Evolutionary conservation across 1,284 basidiomycete species (phyloP).

Genomic region (Lentinus polychrous): DNA sequence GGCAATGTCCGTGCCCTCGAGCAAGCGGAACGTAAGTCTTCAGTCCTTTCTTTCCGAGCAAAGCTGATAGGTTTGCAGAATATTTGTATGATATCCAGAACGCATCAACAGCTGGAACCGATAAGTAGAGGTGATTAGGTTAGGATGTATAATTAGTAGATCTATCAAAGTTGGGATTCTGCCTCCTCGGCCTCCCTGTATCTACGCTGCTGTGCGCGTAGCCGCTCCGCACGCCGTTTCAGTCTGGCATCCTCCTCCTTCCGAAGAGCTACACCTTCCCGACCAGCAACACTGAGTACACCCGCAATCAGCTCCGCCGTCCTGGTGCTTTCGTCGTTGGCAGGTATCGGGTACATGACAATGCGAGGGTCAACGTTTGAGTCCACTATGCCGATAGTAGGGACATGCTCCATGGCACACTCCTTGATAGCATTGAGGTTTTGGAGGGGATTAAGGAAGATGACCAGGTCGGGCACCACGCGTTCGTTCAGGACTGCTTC

Average conservation of each 20-base stretch:
- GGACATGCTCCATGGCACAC: conserved; percentile 78
- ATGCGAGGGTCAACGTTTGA: conserved; percentile 94
- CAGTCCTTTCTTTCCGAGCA: conserved; percentile 3
- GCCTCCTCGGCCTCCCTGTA: background rate
- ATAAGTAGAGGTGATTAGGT: background rate
- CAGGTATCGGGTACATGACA: conserved; percentile 98
- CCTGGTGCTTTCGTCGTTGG: conserved; percentile 91
- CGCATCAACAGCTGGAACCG: conserved; percentile 3
- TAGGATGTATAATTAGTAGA: background rate
- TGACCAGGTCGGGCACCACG: conserved; percentile 79
- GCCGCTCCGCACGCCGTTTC: conserved; percentile 6
- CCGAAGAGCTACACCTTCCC: conserved; percentile 60
- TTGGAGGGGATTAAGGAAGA: conserved; percentile 84
- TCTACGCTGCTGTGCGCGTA: conserved; percentile 2
- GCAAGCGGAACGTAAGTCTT: conserved; percentile 78
- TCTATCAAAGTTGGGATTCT: background rate
- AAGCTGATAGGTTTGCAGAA: conserved; percentile 29
- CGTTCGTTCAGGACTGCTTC: conserved; percentile 50
- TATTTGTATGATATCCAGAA: conserved; percentile 65
- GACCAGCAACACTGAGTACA: conserved; percentile 86
- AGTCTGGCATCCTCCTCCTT: conserved; percentile 18
- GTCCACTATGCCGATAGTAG: conserved; percentile 88
- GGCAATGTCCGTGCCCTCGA: conserved; percentile 85
- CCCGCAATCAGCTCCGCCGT: conserved; percentile 89
- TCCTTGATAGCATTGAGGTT: conserved; percentile 84